Evolutionary conservation across 2,329 filamentous ascomycete genomes (phyloP).

Genomic region (Fusarium compactum): DNA sequence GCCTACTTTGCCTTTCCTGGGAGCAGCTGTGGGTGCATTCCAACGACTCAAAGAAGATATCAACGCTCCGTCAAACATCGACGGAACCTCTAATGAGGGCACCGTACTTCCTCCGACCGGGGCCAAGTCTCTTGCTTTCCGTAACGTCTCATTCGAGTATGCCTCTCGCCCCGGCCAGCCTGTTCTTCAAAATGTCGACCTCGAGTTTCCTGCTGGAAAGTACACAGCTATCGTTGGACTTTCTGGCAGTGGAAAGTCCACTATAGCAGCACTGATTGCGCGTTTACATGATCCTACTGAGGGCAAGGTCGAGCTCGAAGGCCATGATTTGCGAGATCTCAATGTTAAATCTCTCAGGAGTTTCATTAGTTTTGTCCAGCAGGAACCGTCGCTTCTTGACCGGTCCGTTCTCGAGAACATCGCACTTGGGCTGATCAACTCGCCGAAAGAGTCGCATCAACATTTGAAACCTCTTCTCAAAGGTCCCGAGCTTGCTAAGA

Average conservation of each 20-base stretch:
- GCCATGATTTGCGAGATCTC: conserved; percentile 58
- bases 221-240: conserved; percentile 68
- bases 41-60: conserved; percentile 69
- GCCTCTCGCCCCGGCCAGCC: conserved; percentile 56
- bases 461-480: conserved; percentile 60
- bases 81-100: conserved; percentile 53
- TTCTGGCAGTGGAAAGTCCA: conserved; percentile 68
- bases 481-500: conserved; percentile 59
- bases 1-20: conserved; percentile 71
- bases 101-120: conserved; percentile 59
- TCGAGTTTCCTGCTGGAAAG: conserved; percentile 60
- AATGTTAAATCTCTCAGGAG: conserved; percentile 60
- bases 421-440: conserved; percentile 55
- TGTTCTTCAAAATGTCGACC: conserved; percentile 58
- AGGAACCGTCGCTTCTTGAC: conserved; percentile 58
- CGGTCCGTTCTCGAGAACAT: conserved; percentile 64
- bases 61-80: conserved; percentile 61
- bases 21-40: conserved; percentile 68
- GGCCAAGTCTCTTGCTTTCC: conserved; percentile 49
- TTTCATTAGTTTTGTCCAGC: conserved; percentile 58
- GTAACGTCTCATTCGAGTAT: conserved; percentile 59
- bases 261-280: conserved; percentile 65
- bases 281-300: conserved; percentile 67
- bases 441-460: conserved; percentile 53
- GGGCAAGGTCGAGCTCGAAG: conserved; percentile 61